Conservation (phyloP, 202 grass and related monocot species). For the Eragrostis tef region DNA sequence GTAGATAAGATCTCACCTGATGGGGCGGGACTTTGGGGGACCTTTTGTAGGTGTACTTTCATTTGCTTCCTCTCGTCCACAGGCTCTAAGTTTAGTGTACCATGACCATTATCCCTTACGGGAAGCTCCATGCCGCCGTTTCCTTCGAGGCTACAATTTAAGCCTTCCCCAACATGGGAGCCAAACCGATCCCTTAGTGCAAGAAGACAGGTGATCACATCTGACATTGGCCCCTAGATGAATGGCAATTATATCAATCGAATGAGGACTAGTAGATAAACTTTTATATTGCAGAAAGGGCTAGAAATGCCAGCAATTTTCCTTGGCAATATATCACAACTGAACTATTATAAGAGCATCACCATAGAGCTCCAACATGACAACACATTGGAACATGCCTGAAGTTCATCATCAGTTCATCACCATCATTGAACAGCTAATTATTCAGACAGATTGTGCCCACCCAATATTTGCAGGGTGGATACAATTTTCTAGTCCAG, state of each 20-base stretch:
- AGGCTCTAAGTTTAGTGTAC: constrained; percentile 30
- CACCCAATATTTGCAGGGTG: too few relatives aligned
- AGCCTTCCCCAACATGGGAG: constrained; percentile 40
- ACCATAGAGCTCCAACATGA: background rate
- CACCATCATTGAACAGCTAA: constrained; percentile 11
- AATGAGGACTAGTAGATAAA: constrained; percentile 1
- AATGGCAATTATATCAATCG: constrained; percentile 33
- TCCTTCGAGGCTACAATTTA: constrained; percentile 40
- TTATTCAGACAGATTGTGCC: background rate
- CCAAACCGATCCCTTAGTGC: constrained; percentile 58
- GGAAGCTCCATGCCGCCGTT: constrained; percentile 38
- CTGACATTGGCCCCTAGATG: constrained; percentile 58
- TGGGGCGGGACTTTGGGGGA: constrained; percentile 33
- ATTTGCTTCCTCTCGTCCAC: constrained; percentile 32
- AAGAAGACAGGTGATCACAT: constrained; percentile 63
- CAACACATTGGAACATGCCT: background rate
- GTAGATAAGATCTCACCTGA: constrained; percentile 52
- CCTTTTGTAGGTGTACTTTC: constrained; percentile 30
- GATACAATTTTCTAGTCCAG: background rate
- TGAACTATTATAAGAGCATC: constrained; percentile 15
- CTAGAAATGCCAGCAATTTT: constrained; percentile 19
- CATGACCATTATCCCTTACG: constrained; percentile 36
- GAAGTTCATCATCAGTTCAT: background rate
- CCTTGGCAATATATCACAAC: constrained; percentile 12
- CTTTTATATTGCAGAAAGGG: constrained; percentile 28